phyloP scores from a whole-genome alignment of 2,329 filamentous ascomycete species.

The Helicocarpus griseus region DNA sequence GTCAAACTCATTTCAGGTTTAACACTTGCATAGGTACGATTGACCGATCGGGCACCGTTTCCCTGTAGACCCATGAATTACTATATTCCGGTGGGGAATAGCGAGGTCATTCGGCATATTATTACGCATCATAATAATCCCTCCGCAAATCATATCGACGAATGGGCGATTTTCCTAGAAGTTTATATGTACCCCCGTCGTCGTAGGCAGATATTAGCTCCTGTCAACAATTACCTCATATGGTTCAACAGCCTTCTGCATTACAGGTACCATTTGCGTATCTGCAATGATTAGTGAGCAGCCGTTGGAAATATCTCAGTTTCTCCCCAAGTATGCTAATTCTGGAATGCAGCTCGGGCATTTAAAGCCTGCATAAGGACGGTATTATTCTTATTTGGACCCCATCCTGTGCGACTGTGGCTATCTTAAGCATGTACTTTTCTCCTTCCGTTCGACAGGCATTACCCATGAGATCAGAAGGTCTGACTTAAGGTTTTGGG shows the following conservation, averaged over 20 bases:
- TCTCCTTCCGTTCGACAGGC: background rate
- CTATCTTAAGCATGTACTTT: background rate
- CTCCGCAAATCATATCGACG: constrained; percentile 3
- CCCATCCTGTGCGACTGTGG: constrained; percentile 2
- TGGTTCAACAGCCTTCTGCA: background rate
- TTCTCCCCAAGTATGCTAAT: background rate
- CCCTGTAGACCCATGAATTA: background rate
- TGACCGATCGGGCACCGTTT: constrained; percentile 1
- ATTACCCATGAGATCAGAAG: constrained; percentile 3
- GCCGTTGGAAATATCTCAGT: background rate
- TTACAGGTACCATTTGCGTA: background rate
- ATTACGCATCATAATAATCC: constrained; percentile 1
- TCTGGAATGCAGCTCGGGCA: background rate
- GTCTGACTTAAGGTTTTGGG: constrained; percentile 1
- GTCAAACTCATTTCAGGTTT: background rate
- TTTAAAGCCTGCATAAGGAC: background rate
- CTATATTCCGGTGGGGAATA: background rate
- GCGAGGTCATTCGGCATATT: background rate
- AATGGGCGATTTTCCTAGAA: background rate
- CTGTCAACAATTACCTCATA: constrained; percentile 3
- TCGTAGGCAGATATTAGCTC: background rate
- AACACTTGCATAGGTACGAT: constrained; percentile 1
- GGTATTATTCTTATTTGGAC: background rate
- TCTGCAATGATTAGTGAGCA: background rate
- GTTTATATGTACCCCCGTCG: background rate